Percentiles rank a stretch among this genome's conserved stretches.
These are phyloP conservation scores for Kwoniella dejecticola DNA, from an alignment of 768 basidiomycete genomes.

Conservation along the genomic window DNA sequence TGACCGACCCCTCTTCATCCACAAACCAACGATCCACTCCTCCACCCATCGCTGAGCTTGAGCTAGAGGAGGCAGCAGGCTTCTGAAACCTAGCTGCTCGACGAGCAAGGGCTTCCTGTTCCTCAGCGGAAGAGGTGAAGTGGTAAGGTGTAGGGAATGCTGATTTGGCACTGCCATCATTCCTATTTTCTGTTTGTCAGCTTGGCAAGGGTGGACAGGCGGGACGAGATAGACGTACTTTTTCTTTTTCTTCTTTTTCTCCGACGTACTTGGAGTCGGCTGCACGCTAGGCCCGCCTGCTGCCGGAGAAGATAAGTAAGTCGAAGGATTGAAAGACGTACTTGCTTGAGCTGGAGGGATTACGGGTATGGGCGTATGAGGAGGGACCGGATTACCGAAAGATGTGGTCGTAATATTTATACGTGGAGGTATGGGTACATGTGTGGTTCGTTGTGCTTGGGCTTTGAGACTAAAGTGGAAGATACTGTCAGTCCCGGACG, in stretches of 20 bases:
- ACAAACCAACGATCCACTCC: slow-evolving; percentile 32
- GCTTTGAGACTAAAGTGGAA: slow-evolving; percentile 49
- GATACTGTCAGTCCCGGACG: too few species aligned
- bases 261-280: not conserved
- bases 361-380: slow-evolving; percentile 23
- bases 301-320: slow-evolving; percentile 30
- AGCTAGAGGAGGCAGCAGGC: slow-evolving; percentile 62
- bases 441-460: slow-evolving; percentile 37
- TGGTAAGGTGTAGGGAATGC: slow-evolving; percentile 41
- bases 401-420: slow-evolving; percentile 24
- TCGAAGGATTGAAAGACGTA: slow-evolving; percentile 14
- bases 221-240: too few species aligned
- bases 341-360: slow-evolving; percentile 20
- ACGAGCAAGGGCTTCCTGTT: slow-evolving; percentile 56
- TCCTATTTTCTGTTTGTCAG: too few species aligned
- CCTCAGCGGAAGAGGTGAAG: slow-evolving; percentile 35
- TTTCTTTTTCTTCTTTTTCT: slow-evolving; percentile 46
- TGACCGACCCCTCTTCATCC: slow-evolving; percentile 18
- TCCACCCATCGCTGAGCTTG: slow-evolving; percentile 15
- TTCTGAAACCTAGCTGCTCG: slow-evolving; percentile 78
- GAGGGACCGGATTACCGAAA: slow-evolving; percentile 1
- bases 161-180: slow-evolving; percentile 28
- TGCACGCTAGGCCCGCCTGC: slow-evolving; percentile 55
- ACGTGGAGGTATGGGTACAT: slow-evolving; percentile 30
- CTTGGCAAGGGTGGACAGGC: too few species aligned